A percentile compares a stretch with the other conserved stretches of the same genome.
phyloP scores from a whole-genome alignment of 345 rosid genomes.

The Corymbia maculata region DNA sequence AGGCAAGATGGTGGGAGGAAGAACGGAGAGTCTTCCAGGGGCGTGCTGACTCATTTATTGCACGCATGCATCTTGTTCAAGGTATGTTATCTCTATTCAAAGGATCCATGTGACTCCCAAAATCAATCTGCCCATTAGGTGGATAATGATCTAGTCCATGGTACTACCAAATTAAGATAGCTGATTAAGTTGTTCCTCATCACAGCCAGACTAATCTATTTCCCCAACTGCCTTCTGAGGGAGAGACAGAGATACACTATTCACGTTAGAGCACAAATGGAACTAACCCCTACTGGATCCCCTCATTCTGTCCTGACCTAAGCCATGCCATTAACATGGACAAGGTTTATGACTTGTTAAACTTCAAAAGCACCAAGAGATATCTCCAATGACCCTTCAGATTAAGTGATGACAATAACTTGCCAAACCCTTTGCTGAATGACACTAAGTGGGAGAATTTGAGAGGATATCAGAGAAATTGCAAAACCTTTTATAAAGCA shows the following conservation, averaged over 20 bases:
- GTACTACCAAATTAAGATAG: neutral
- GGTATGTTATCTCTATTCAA: conserved; percentile 29
- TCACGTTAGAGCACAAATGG: neutral
- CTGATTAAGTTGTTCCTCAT: neutral
- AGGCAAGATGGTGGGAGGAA: conserved; percentile 70
- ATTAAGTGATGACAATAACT: neutral
- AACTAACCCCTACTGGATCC: neutral
- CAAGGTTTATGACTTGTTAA: neutral
- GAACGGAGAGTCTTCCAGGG: conserved; percentile 72
- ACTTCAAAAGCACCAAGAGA: neutral
- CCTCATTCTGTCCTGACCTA: neutral
- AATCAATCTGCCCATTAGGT: neutral
- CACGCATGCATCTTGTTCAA: conserved; percentile 97
- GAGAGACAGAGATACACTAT: neutral
- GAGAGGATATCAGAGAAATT: neutral
- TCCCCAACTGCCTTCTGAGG: neutral
- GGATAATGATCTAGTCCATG: neutral
- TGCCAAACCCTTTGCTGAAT: neutral
- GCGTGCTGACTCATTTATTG: conserved; percentile 81
- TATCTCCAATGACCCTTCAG: neutral
- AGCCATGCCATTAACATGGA: neutral
- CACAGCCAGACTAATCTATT: neutral
- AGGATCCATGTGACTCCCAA: neutral
- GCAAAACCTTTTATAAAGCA: neutral
- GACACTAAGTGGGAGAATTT: neutral